Percentiles rank a stretch among this genome's conserved stretches.
Evolutionary conservation across 176 grass and related monocot species (phyloP).

Genomic region (Pontederia crassipes): DNA sequence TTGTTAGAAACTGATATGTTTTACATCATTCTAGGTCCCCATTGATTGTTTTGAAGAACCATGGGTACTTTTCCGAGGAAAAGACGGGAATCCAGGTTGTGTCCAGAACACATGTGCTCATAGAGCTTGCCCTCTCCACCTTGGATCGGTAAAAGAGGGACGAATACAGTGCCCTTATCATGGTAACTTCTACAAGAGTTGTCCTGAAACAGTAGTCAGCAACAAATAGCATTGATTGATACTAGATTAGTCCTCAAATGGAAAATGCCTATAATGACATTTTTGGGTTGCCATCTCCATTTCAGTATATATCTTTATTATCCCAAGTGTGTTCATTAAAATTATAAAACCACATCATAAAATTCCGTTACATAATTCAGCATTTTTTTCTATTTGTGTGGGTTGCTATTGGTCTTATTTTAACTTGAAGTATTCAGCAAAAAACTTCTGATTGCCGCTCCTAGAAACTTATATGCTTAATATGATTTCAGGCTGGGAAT

Average conservation of each 20-base stretch:
- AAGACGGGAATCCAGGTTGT: slow-evolving; percentile 78
- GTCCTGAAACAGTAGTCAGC: too few relatives aligned
- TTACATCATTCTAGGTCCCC: slow-evolving; percentile 44
- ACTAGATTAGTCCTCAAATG: too few relatives aligned
- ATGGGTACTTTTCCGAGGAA: slow-evolving; percentile 93
- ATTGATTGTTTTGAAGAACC: slow-evolving; percentile 95
- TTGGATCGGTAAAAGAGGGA: slow-evolving; percentile 86
- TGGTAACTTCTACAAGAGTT: slow-evolving; percentile 30
- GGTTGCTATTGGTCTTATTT: too few relatives aligned
- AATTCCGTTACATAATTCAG: too few relatives aligned
- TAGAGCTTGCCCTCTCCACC: slow-evolving; percentile 93
- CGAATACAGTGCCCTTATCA: slow-evolving; percentile 97
- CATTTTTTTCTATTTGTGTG: too few relatives aligned
- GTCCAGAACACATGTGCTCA: slow-evolving; percentile 95
- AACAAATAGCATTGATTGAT: too few relatives aligned
- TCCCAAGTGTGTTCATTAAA: too few relatives aligned
- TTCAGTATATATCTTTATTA: too few relatives aligned
- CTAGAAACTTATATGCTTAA: slow-evolving; percentile 3
- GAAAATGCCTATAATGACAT: too few relatives aligned
- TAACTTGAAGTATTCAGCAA: background rate
- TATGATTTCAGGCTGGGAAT: slow-evolving; percentile 85
- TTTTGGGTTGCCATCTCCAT: too few relatives aligned
- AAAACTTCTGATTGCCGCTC: background rate
- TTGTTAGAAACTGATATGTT: slow-evolving; percentile 1
- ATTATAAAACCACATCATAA: too few relatives aligned